Evolutionary conservation across 441 rosid species (phyloP).

Genomic region (Euphorbia schlechtendalii): DNA sequence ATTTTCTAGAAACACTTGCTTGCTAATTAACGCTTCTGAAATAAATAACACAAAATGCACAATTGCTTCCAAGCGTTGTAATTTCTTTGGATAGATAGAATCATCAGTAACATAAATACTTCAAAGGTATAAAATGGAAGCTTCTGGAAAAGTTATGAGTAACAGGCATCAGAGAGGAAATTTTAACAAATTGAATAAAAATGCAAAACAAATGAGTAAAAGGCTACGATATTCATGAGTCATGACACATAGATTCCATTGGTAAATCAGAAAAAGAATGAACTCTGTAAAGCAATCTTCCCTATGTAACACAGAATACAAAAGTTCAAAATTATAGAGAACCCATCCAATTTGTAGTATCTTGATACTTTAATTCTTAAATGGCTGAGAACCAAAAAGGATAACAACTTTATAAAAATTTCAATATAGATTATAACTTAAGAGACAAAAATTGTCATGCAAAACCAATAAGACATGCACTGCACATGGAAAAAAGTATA

Average conservation of each 20-base stretch:
- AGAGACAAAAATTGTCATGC: not conserved
- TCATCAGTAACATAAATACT: not conserved
- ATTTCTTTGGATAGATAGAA: not conserved
- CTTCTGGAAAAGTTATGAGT: not conserved
- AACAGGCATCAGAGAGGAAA: not conserved
- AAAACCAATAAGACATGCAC: not conserved
- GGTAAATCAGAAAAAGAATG: not conserved
- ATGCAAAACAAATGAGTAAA: not conserved
- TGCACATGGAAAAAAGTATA: too few relatives aligned
- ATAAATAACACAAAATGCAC: not conserved
- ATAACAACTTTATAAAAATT: not conserved
- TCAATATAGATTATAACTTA: not conserved
- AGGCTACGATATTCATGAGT: not conserved
- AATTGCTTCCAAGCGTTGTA: not conserved
- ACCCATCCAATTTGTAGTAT: not conserved
- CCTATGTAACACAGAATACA: not conserved
- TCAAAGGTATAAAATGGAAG: not conserved
- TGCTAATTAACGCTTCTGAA: not conserved
- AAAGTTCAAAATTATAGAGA: not conserved
- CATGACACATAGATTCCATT: not conserved
- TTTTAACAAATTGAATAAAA: not conserved
- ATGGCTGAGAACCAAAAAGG: not conserved
- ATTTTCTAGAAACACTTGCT: not conserved
- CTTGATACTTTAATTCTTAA: not conserved
- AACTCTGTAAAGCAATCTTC: not conserved